phyloP scores from a whole-genome alignment of 106 monocot species.

The Dendrobium nobile region DNA sequence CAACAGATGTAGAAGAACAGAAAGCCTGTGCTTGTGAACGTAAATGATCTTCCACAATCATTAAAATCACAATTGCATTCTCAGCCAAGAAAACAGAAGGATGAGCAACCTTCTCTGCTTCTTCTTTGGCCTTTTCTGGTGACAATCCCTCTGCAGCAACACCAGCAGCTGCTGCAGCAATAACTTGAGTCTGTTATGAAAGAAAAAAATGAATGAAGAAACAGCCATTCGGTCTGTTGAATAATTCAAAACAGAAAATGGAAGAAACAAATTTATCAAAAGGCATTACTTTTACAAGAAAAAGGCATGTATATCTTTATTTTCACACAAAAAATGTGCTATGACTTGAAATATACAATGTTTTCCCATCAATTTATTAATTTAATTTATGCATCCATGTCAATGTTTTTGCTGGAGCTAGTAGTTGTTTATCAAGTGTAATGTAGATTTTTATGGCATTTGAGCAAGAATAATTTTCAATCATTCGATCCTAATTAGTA shows the following conservation, averaged over 20 bases:
- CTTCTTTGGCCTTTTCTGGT: conserved; percentile 70
- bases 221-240: neutral
- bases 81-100: conserved; percentile 92
- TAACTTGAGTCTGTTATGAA: conserved; percentile 84
- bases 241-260: neutral
- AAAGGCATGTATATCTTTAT: too few relatives aligned
- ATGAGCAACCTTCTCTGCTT: conserved; percentile 88
- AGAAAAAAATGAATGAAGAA: conserved; percentile 16
- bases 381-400: too few relatives aligned
- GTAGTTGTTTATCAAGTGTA: too few relatives aligned
- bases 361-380: too few relatives aligned
- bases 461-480: too few relatives aligned
- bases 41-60: conserved; percentile 98
- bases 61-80: conserved; percentile 90
- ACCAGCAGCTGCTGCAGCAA: conserved; percentile 97
- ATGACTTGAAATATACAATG: too few relatives aligned
- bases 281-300: neutral
- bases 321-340: too few relatives aligned
- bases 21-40: conserved; percentile 65
- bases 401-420: too few relatives aligned
- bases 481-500: too few relatives aligned
- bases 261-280: neutral
- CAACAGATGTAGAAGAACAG: conserved; percentile 29
- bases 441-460: too few relatives aligned
- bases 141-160: conserved; percentile 95